These are phyloP conservation scores for Panicum hallii DNA, from an alignment of 202 grass and related monocot species.

Conservation along the genomic window DNA sequence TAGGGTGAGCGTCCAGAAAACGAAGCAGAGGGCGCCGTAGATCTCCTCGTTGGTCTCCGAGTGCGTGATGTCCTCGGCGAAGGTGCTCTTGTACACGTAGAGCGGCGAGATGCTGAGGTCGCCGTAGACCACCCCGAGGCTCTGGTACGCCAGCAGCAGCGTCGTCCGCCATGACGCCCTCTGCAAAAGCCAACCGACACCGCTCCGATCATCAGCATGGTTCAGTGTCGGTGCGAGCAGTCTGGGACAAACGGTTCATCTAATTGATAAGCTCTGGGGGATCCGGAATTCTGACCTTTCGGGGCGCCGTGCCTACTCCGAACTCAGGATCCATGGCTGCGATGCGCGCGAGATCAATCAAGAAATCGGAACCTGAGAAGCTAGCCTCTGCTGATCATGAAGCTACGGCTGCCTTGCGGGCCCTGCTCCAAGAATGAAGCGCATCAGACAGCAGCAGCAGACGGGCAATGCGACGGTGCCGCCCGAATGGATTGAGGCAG, in stretches of 20 bases:
- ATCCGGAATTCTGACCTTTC: slow-evolving; percentile 26
- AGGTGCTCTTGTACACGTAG: slow-evolving; percentile 99
- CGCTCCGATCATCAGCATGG: not conserved
- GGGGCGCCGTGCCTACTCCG: slow-evolving; percentile 10
- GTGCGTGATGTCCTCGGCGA: slow-evolving; percentile 96
- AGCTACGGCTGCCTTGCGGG: not conserved
- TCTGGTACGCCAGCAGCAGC: slow-evolving; percentile 92
- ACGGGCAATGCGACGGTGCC: not conserved
- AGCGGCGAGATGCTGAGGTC: slow-evolving; percentile 95
- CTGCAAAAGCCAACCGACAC: slow-evolving; percentile 17
- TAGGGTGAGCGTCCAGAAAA: slow-evolving; percentile 96
- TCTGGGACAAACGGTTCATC: not conserved
- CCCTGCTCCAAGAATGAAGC: slow-evolving; percentile 28
- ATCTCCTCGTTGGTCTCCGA: slow-evolving; percentile 93
- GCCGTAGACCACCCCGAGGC: slow-evolving; percentile 91
- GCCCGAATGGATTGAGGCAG: not conserved
- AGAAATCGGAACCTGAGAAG: not conserved
- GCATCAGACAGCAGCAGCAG: not conserved
- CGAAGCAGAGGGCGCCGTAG: slow-evolving; percentile 83
- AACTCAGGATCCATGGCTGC: slow-evolving; percentile 17
- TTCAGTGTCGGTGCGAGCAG: not conserved
- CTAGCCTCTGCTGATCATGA: not conserved
- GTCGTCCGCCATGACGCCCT: slow-evolving; percentile 78
- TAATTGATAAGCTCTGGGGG: not conserved
- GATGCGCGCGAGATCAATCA: not conserved